Base-by-base conservation (phyloP, 352 stramenopile species). In the Stramenopiles sp. region DNA sequence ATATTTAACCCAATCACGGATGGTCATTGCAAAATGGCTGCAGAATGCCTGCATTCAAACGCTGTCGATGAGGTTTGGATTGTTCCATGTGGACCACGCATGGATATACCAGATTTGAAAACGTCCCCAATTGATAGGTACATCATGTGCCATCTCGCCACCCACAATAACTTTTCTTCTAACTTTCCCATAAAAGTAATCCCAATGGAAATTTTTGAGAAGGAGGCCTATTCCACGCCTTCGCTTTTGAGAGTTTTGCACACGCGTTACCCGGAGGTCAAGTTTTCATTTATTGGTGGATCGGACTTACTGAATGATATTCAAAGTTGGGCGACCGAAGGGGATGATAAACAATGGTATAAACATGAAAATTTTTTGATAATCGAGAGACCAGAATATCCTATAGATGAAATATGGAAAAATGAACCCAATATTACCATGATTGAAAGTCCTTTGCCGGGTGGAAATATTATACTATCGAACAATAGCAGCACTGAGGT, bases 221-320 rank as follows among this genome's bases (percentile, higher is more conserved):
- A 30, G 1, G 33, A 81, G 7, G 44, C 80, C 1, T 1, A 81
- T 0, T 25, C 80, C 0, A 82, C 80, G 7, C 80, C n/a, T 27
- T 31, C 31, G 25, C 32, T 82, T 0, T 30, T 82, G 88, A 33
- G 91, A 78, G 80, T 31, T 14, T 78, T 78, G 22, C 30, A 78
- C 8, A 14, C 8, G 8, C 71, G 31, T 14, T 33, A 78, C 22
- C 71, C 71, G 22, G 31, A 78, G 8, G 14, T 33, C 30, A 14
- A 78, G 4, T 78, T 78, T 78, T 78, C 71, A 31, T 78, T 78
- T 78, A 33, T 78, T 78, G 71, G 30, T 14, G 71, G 71, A 14
- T 78, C 71, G 31, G 71, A 78, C 22, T 14, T 78, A 33, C 22
- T 78, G 8, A 33, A 31, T 78, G 71, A 31, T 33, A 14, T 78